phyloP scores from a whole-genome alignment of 305 asterid species.

The Caryopteris hybrid region DNA sequence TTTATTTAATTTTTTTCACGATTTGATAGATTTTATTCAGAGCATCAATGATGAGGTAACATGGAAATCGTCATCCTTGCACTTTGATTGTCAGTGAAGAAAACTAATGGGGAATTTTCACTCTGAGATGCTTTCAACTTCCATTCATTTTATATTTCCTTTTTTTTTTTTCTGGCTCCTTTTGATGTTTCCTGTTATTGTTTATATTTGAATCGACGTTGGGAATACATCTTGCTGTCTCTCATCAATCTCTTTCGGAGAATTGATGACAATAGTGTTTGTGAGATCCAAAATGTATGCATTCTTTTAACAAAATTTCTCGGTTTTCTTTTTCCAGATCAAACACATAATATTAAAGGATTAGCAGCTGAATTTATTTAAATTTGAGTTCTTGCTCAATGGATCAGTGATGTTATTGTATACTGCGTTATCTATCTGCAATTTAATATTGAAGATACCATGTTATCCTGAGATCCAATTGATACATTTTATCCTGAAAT shows the following conservation, averaged over 20 bases:
- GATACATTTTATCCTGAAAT: too few relatives aligned
- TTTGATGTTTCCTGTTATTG: too few relatives aligned
- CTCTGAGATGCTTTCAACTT: constrained; percentile 30
- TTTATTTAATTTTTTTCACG: not conserved
- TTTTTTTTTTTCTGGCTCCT: not conserved
- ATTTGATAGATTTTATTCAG: not conserved
- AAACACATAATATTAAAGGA: too few relatives aligned
- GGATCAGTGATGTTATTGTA: constrained; percentile 8
- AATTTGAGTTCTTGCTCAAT: not conserved
- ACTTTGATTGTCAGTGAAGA: constrained; percentile 51
- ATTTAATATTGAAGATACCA: constrained; percentile 3
- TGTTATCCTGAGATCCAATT: not conserved
- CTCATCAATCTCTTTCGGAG: not conserved
- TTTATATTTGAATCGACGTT: constrained; percentile 7
- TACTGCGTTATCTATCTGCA: constrained; percentile 18
- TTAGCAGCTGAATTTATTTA: too few relatives aligned
- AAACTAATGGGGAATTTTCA: constrained; percentile 29
- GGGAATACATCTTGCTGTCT: constrained; percentile 12
- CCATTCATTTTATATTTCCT: not conserved
- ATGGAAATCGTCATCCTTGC: constrained; percentile 44
- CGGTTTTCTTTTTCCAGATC: not conserved
- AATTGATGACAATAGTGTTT: not conserved
- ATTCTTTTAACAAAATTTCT: not conserved
- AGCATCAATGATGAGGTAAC: constrained; percentile 34
- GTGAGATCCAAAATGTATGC: not conserved